Percentiles rank a stretch among this genome's conserved stretches.
Evolutionary conservation across 2,329 filamentous ascomycete genomes (phyloP).

Genomic region (Penicillium sp.): DNA sequence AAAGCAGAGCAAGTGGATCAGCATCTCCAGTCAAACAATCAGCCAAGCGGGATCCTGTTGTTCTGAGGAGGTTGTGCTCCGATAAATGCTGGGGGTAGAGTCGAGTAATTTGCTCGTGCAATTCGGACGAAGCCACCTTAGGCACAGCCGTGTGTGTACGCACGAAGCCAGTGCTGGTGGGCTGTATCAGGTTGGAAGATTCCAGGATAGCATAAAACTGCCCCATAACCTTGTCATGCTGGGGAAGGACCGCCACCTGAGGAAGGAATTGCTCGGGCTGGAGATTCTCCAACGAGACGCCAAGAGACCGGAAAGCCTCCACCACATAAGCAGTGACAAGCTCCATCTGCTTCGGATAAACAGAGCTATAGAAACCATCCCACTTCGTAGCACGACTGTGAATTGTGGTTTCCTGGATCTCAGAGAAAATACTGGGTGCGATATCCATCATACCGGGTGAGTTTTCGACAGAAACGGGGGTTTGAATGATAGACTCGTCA

Average conservation of each 20-base stretch:
- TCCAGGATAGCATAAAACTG: not conserved
- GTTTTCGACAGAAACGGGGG: too few relatives aligned
- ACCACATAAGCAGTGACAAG: conserved; percentile 24
- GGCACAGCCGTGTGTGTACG: not conserved
- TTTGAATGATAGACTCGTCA: too few relatives aligned
- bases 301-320: conserved; percentile 26
- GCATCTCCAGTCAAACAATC: conserved; percentile 36
- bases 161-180: not conserved
- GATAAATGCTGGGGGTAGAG: conserved; percentile 32
- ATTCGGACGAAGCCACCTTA: not conserved
- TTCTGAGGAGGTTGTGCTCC: conserved; percentile 32
- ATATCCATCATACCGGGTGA: too few relatives aligned
- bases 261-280: not conserved
- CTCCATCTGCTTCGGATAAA: conserved; percentile 21
- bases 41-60: conserved; percentile 35
- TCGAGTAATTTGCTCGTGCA: conserved; percentile 15
- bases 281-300: conserved; percentile 4
- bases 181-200: not conserved
- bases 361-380: conserved; percentile 10
- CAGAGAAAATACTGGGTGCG: too few relatives aligned
- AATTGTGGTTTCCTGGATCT: not conserved
- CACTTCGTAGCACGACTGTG: conserved; percentile 2
- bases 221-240: not conserved
- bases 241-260: not conserved
- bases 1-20: conserved; percentile 41